A percentile compares a stretch with the other conserved stretches of the same genome.
Conservation (phyloP, 23 red algal species). For the Cyanidiococcus yangmingshanensis region DNA sequence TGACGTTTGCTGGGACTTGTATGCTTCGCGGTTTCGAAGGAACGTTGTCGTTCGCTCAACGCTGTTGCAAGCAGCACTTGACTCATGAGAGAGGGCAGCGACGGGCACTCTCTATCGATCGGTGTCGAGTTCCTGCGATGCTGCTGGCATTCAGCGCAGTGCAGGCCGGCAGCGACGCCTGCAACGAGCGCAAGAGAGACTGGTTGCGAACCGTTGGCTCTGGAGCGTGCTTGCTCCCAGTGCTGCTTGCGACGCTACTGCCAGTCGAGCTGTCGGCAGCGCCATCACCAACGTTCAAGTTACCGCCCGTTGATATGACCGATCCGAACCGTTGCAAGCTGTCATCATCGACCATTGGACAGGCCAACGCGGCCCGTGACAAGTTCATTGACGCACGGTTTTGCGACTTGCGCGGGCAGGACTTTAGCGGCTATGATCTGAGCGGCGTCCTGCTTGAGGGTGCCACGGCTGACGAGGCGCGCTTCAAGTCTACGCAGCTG, state of each 20-base stretch:
- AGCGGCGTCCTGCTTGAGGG: slow-evolving; percentile 48
- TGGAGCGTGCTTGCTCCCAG: neutral
- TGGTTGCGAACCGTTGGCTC: too few species aligned
- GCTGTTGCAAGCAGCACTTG: too few species aligned
- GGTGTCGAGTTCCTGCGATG: too few species aligned
- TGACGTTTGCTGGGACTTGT: too few species aligned
- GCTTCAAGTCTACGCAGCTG: slow-evolving; percentile 36
- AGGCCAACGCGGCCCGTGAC: slow-evolving; percentile 88
- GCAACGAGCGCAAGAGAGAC: too few species aligned
- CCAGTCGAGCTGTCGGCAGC: neutral
- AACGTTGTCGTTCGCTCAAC: too few species aligned
- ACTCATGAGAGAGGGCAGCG: too few species aligned
- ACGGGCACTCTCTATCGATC: too few species aligned
- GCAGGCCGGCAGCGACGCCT: too few species aligned
- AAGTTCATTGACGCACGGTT: slow-evolving; percentile 55
- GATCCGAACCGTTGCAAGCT: slow-evolving; percentile 15
- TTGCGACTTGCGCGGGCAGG: slow-evolving; percentile 45
- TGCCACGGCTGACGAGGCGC: slow-evolving; percentile 42
- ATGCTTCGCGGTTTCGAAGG: too few species aligned
- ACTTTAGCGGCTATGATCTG: slow-evolving; percentile 57
- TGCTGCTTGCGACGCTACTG: neutral
- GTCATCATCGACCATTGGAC: slow-evolving; percentile 70
- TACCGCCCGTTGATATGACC: neutral
- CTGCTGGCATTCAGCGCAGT: too few species aligned
- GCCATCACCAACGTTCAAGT: neutral